Conservation (phyloP, 345 rosid species). For the Streptanthus diversifolius region DNA sequence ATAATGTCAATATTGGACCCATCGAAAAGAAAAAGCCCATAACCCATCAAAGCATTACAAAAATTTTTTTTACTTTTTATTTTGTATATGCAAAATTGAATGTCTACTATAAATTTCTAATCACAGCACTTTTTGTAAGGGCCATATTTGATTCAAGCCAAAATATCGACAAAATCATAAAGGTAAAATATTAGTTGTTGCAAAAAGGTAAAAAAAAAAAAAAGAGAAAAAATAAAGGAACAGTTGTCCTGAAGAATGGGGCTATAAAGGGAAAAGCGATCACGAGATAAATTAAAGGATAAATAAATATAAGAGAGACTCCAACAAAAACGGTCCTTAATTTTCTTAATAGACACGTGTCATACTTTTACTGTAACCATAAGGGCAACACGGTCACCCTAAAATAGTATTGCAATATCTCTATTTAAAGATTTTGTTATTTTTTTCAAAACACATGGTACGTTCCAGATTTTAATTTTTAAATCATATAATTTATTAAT, state of each 20-base stretch:
- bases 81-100: not conserved
- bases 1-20: not conserved
- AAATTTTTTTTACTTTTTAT: not conserved
- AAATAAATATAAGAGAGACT: conserved; percentile 6
- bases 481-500: not conserved
- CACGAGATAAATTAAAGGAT: conserved; percentile 22
- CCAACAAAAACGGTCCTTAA: not conserved
- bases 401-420: not conserved
- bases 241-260: conserved; percentile 22
- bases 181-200: too few relatives aligned
- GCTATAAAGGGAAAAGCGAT: conserved; percentile 28
- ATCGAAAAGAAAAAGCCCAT: not conserved
- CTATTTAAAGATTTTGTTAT: not conserved
- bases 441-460: not conserved
- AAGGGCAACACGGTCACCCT: conserved; percentile 4
- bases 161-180: not conserved
- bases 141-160: not conserved
- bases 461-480: not conserved
- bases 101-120: not conserved
- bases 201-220: not conserved
- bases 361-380: not conserved
- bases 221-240: not conserved
- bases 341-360: conserved; percentile 2
- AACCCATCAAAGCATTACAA: not conserved
- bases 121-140: not conserved